Evolutionary conservation across 805 yeast genomes (phyloP), one percentile per base, ranked within the genome.

Genomic region (Nadsonia fulvescens): DNA sequence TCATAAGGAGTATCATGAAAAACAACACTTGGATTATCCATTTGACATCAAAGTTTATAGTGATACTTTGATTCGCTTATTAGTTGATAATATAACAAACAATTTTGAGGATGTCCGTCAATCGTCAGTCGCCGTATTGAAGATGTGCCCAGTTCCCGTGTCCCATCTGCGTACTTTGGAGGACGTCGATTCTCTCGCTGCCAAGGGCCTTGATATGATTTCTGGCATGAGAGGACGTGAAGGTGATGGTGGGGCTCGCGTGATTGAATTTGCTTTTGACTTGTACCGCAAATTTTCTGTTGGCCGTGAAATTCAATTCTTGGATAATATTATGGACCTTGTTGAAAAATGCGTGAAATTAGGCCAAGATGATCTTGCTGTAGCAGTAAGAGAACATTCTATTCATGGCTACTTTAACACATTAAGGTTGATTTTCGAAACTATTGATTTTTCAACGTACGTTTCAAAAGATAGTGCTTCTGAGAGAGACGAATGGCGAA

Each of bases 231-330:
- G 51, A 46, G 68, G 73, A 19, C 66, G 82, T 28, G 66, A 60
- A 31, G 71, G 77, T 23, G 94, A 82, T 32, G 72, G 78, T 13
- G 93, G 83, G 6, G 82, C 93, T 0, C 62, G 70, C 20, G 53
- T 71, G 9, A 51, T 75, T 15, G 66, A 64, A 39, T 60, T 70
- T 40, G 32, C 72, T 11, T 57, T 58, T 24, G 35, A 37, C 31
- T 39, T 58, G 30, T 47, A 54, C 25, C 43, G 48, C 34, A 46
- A 44, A 27, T 19, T 17, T 4, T 27, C 20, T 2, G 18, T 20
- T 5, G 29, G 36, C 2, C 34, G 39, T 17, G 28, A 41, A 3
- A 8, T 31, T 2, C 30, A 22, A 13, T 57, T 50, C 22, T 38
- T 61, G 13, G 36, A 37, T 0, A 26, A 32, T 2, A 34, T 70